Conservation (phyloP, 192 early-diverging fungal genomes). For the Coemansia sp. region DNA sequence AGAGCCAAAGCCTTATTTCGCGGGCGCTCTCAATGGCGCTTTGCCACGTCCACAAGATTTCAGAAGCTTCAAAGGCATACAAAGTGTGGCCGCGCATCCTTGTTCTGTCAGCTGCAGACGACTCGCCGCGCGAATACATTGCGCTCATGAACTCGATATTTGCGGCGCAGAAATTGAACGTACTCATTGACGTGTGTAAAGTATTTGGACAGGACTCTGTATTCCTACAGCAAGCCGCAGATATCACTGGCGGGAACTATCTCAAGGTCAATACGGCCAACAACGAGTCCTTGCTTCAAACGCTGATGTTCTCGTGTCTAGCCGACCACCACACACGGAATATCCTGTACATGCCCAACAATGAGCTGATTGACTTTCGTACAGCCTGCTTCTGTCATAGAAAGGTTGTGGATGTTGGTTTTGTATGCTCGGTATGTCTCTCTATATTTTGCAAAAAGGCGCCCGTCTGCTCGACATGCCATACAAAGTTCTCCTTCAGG, state of each 20-base stretch:
- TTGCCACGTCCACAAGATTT: slow-evolving; percentile 46
- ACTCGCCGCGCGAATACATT: slow-evolving; percentile 88
- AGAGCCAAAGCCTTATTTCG: slow-evolving; percentile 38
- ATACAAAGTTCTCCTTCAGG: slow-evolving; percentile 71
- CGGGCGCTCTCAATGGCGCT: slow-evolving; percentile 53
- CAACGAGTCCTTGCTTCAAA: slow-evolving; percentile 72
- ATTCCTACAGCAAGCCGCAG: slow-evolving; percentile 91
- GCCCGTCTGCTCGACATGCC: slow-evolving; percentile 77
- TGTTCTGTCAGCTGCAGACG: slow-evolving; percentile 81
- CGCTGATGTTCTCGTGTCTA: slow-evolving; percentile 78
- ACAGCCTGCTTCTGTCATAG: slow-evolving; percentile 98
- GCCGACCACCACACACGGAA: slow-evolving; percentile 76
- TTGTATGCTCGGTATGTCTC: slow-evolving; percentile 97
- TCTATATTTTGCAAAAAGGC: slow-evolving; percentile 80
- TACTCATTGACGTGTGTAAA: slow-evolving; percentile 90
- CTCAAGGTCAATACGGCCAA: slow-evolving; percentile 66
- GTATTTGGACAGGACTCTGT: slow-evolving; percentile 74
- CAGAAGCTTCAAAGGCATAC: slow-evolving; percentile 8
- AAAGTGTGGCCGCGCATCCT: slow-evolving; percentile 73
- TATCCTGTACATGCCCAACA: slow-evolving; percentile 69
- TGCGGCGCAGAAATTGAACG: slow-evolving; percentile 88
- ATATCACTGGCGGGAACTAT: slow-evolving; percentile 86
- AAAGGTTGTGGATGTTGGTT: slow-evolving; percentile 87
- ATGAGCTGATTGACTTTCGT: slow-evolving; percentile 86
- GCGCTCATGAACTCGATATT: slow-evolving; percentile 98